Base-by-base conservation (phyloP, 208 protist genomes). In the Trypanosoma congolense region DNA sequence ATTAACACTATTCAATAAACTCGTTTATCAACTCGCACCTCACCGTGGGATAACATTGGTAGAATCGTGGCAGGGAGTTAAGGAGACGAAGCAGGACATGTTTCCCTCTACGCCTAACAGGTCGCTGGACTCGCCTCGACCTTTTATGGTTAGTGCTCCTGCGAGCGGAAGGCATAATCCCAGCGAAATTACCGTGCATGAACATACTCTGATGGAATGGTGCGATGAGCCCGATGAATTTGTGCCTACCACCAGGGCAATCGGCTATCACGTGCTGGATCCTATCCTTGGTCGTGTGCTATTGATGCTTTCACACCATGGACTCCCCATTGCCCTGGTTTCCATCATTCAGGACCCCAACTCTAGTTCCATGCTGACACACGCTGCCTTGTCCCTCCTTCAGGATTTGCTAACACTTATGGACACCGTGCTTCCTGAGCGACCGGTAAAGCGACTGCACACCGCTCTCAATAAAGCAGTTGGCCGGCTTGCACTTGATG, bases 321-420 rank as follows among this genome's bases (percentile, higher is more conserved):
- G 88, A 22, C 77, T 95, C 28, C 85, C 85, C n/a, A 73, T 88
- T 22, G 88, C 84, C 2, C 73, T 95, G 31, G 74, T 90, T 33
- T 67, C 71, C 29, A 46, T 90, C 2, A 62, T 92, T 52, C 65
- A 88, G 61, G 63, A 66, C n/a, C 40, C 60, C n/a, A 57, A 59
- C 30, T 69, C 65, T 30, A 81, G 76, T 46, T 75, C 67, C 41
- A 40, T 70, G 45, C 59, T 82, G n/a, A 67, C 78, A 21, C 45
- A 73, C 4, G 63, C 74, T n/a, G 80, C 82, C 10, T 77, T 69
- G 38, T 73, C 63, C 16, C 74, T 95, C 30, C 65, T 95, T 45
- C 88, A 95, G 56, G 77, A 92, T 56, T 26, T 95, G 4, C 77
- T 90, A 24, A 76, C 90, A 46, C 73, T 95, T 16, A 91, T 92